phyloP scores from a whole-genome alignment of 164 flowering plant species.

The Litsea cubeba region DNA sequence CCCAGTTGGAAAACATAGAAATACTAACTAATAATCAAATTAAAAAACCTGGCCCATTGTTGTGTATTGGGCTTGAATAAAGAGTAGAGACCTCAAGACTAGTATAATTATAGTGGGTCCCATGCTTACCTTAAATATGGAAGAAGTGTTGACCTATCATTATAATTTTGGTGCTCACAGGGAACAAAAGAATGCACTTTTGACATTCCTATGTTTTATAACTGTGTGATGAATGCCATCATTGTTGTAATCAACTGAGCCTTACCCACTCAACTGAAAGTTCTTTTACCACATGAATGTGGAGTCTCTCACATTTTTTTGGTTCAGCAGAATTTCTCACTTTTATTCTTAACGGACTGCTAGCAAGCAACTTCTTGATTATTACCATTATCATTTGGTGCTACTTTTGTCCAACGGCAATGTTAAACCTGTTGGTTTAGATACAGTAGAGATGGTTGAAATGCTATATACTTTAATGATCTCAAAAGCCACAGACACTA shows the following conservation, averaged over 20 bases:
- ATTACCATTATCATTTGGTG: background rate
- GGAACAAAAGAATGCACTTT: background rate
- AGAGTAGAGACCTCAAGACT: background rate
- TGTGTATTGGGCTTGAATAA: background rate
- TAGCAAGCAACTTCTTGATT: background rate
- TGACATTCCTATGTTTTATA: background rate
- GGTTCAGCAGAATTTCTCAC: background rate
- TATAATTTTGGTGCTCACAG: too few relatives aligned
- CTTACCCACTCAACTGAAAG: too few relatives aligned
- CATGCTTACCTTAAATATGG: background rate
- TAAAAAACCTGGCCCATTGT: background rate
- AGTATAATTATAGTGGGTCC: too few relatives aligned
- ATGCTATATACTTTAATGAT: background rate
- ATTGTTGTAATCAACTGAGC: too few relatives aligned
- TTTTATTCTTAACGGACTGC: background rate
- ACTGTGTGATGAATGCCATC: background rate
- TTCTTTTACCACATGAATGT: too few relatives aligned
- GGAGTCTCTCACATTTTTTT: background rate
- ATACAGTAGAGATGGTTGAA: background rate
- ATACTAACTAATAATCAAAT: background rate
- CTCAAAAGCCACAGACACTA: background rate
- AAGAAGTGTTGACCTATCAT: too few relatives aligned
- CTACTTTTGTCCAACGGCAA: background rate
- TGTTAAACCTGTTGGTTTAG: background rate
- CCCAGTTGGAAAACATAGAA: background rate